A percentile compares a stretch with the other conserved stretches of the same genome.
Evolutionary conservation across 176 grass and related monocot species (phyloP).

Genomic region (Avena atlantica): DNA sequence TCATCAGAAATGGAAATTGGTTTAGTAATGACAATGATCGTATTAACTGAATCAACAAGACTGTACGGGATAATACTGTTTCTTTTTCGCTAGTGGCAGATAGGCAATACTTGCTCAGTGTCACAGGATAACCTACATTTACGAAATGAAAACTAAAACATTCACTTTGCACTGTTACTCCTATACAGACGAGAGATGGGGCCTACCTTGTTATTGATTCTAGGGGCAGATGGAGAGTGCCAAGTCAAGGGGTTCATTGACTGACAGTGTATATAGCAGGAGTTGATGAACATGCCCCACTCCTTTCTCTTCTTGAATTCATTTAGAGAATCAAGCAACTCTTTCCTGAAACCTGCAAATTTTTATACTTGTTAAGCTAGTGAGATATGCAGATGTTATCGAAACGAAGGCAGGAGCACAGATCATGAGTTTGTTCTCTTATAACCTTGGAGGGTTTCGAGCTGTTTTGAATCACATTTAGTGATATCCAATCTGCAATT

Average conservation of each 20-base stretch:
- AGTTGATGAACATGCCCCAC: conserved; percentile 82
- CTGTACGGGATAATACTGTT: not conserved
- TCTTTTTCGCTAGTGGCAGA: no score
- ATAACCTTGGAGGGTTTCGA: conserved; percentile 71
- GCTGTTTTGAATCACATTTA: conserved; percentile 66
- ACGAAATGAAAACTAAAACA: not conserved
- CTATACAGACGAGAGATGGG: not conserved
- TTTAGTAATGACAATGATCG: not conserved
- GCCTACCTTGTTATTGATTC: conserved; percentile 73
- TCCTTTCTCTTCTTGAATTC: conserved; percentile 65
- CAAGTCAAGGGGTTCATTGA: conserved; percentile 62
- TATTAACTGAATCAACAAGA: not conserved
- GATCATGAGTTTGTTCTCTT: conserved; percentile 22
- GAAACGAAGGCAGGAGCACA: conserved; percentile 14
- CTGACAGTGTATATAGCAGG: conserved; percentile 82
- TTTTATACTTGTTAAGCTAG: not conserved
- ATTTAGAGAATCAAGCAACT: conserved; percentile 57
- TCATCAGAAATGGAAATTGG: not conserved
- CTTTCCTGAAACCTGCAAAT: conserved; percentile 71
- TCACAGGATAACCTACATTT: not conserved
- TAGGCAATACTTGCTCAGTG: no score
- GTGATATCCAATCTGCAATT: conserved; percentile 77
- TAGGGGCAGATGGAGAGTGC: conserved; percentile 66
- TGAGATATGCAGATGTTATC: not conserved
- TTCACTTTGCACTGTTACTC: not conserved